A percentile compares a stretch with the other conserved stretches of the same genome.
These are phyloP conservation scores for Paecilomyces sp. DNA, from an alignment of 2,329 filamentous ascomycete species.

Conservation along the genomic window DNA sequence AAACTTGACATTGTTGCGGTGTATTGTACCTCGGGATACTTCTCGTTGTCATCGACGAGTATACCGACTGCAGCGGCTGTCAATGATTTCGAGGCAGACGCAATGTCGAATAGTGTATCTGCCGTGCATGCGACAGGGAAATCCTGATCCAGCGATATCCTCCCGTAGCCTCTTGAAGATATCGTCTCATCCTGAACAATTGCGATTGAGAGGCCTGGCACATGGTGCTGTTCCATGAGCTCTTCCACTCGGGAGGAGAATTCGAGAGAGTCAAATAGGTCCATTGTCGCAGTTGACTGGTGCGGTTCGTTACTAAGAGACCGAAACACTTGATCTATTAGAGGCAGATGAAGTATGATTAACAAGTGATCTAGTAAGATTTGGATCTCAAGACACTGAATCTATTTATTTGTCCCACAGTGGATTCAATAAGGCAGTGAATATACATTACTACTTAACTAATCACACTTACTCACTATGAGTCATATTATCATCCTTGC, in stretches of 20 bases:
- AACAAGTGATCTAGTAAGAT: too few species aligned
- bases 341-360: too few species aligned
- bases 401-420: too few species aligned
- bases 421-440: too few species aligned
- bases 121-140: conserved; percentile 9
- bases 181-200: conserved; percentile 5
- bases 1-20: conserved; percentile 40
- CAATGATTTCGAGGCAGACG: conserved; percentile 16
- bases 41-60: conserved; percentile 35
- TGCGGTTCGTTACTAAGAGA: too few species aligned
- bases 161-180: conserved; percentile 9
- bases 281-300: conserved; percentile 1
- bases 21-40: conserved; percentile 37
- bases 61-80: conserved; percentile 25
- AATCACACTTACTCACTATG: too few species aligned
- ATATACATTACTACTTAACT: too few species aligned
- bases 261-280: conserved; percentile 4
- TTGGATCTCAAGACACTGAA: too few species aligned
- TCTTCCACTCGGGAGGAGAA: conserved; percentile 5
- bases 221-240: conserved; percentile 9
- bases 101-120: conserved; percentile 18
- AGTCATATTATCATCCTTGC: too few species aligned
- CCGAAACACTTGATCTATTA: too few species aligned
- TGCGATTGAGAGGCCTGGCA: conserved; percentile 13
- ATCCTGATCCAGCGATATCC: conserved; percentile 5